These are phyloP conservation scores for Backusella morwellensis DNA, from an alignment of 192 early-diverging fungal genomes.

Conservation along the genomic window DNA sequence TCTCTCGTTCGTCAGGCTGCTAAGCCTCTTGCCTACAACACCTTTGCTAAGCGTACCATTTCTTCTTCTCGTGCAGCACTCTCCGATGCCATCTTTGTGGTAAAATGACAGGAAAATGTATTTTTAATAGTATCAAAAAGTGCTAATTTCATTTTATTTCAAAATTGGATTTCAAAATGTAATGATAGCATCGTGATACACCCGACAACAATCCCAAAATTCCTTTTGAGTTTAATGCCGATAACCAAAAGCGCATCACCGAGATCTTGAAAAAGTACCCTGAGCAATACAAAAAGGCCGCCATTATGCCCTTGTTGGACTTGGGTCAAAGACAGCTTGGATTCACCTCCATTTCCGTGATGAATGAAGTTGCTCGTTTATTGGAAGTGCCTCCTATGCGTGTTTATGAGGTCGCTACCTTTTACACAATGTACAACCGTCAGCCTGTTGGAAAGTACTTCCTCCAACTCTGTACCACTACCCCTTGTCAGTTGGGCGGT, in stretches of 20 bases:
- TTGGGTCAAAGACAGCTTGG: slow-evolving; percentile 95
- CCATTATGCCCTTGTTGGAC: slow-evolving; percentile 93
- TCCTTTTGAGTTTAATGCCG: slow-evolving; percentile 82
- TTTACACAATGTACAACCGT: slow-evolving; percentile 99
- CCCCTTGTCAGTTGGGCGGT: slow-evolving; percentile 96
- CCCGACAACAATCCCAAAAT: slow-evolving; percentile 79
- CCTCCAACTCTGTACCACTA: slow-evolving; percentile 97
- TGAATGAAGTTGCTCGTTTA: slow-evolving; percentile 95
- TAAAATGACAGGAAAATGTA: slow-evolving; percentile 24
- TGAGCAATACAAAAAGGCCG: slow-evolving; percentile 97
- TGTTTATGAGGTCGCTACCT: slow-evolving; percentile 99
- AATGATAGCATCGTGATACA: slow-evolving; percentile 72
- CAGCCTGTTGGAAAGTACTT: slow-evolving; percentile 99
- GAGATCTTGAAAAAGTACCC: slow-evolving; percentile 94
- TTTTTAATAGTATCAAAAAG: background rate
- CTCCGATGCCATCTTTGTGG: slow-evolving; percentile 60
- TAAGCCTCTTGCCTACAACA: slow-evolving; percentile 28
- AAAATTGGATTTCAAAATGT: background rate
- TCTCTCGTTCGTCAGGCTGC: slow-evolving; percentile 42
- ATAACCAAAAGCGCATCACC: slow-evolving; percentile 75
- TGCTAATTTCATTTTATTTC: background rate
- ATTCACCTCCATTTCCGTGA: slow-evolving; percentile 91
- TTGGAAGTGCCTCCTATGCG: slow-evolving; percentile 97
- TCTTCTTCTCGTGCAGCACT: slow-evolving; percentile 40
- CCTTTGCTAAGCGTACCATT: slow-evolving; percentile 42